Percentiles rank a stretch among this genome's conserved stretches.
Evolutionary conservation across 1,139 yeast genomes (phyloP).

Genomic region (Yamadazyma pseudoaaseri): DNA sequence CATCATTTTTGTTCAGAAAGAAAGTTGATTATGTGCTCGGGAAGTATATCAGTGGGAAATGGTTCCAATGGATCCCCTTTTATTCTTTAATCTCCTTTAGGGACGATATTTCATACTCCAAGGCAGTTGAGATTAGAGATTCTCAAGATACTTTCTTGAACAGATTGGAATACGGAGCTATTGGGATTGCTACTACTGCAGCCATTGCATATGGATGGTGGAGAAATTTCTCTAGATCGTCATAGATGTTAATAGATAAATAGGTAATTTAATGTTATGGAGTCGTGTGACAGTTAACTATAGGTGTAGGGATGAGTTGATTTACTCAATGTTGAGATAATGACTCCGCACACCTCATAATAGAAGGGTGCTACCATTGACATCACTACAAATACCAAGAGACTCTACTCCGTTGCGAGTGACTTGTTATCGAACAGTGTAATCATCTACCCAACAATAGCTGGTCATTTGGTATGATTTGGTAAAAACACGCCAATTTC

Average conservation of each 20-base stretch:
- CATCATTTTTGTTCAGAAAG: conserved; percentile 62
- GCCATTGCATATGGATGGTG: conserved; percentile 2
- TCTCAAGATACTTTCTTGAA: conserved; percentile 48
- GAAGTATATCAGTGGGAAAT: conserved; percentile 33
- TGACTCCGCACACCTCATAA: no score
- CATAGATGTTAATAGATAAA: not conserved
- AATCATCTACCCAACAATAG: no score
- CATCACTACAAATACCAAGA: no score
- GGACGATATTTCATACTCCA: conserved; percentile 74
- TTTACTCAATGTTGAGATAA: no score
- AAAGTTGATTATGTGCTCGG: conserved; percentile 67
- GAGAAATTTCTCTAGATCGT: not conserved
- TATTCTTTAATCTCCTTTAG: conserved; percentile 93
- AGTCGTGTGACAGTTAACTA: no score
- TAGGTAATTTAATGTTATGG: not conserved
- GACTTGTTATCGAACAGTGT: no score
- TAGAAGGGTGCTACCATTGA: no score
- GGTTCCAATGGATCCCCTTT: conserved; percentile 76
- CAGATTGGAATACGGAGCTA: conserved; percentile 21
- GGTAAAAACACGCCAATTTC: no score
- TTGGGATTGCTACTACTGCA: conserved; percentile 9
- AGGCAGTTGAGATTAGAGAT: conserved; percentile 57
- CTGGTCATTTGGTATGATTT: no score
- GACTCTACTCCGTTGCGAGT: no score
- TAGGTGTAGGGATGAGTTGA: no score